Percentiles rank a stretch among this genome's conserved stretches.
Conservation (phyloP, 495 filamentous ascomycete genomes). For the Pseudevernia furfuracea region DNA sequence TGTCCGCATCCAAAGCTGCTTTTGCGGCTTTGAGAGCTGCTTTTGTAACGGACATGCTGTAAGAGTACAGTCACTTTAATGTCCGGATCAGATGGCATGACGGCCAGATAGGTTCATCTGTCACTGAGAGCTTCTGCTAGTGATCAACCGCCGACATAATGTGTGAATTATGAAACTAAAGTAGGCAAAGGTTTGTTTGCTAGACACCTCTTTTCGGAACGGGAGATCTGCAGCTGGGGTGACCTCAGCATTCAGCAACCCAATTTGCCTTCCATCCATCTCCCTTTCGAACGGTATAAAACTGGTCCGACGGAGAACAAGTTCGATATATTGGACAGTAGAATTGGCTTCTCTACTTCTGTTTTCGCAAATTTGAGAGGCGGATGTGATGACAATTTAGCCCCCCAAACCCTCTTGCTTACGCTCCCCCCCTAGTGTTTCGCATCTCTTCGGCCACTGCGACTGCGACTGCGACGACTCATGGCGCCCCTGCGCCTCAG, state of each 20-base stretch:
- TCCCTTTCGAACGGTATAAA: no score
- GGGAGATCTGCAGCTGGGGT: background rate
- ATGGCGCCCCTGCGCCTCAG: constrained; percentile 50
- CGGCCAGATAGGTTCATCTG: background rate
- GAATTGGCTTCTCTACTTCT: background rate
- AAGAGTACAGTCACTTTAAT: background rate
- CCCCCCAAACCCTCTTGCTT: background rate
- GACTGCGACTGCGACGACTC: background rate
- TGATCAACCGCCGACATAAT: background rate
- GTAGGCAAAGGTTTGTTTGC: background rate
- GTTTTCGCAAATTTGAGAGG: background rate
- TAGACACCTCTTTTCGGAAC: background rate
- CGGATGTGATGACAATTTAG: background rate
- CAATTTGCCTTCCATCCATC: no score
- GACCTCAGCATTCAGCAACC: no score
- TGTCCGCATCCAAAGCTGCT: constrained; percentile 66
- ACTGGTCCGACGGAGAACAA: no score
- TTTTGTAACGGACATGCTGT: constrained; percentile 54
- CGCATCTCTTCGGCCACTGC: background rate
- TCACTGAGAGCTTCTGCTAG: background rate
- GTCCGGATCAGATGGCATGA: background rate
- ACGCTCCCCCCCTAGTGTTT: background rate
- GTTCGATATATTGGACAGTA: background rate
- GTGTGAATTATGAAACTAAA: background rate
- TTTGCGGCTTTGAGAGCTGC: constrained; percentile 76